Percentiles rank a stretch among this genome's conserved stretches.
These are phyloP conservation scores for Colletotrichum nymphaeae DNA, from an alignment of 2,329 filamentous ascomycete species.

Conservation along the genomic window DNA sequence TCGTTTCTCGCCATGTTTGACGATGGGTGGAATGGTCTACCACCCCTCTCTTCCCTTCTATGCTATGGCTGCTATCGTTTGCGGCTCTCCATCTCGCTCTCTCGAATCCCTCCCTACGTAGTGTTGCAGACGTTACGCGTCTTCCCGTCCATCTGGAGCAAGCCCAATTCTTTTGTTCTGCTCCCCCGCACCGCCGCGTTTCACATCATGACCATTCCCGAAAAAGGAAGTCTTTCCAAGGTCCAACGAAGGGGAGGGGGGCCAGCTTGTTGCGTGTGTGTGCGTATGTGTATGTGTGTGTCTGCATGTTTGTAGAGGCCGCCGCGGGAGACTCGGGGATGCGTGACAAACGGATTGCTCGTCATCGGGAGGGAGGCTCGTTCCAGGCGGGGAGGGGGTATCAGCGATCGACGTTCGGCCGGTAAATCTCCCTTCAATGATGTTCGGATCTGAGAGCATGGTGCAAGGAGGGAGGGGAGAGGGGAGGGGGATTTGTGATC, in stretches of 20 bases:
- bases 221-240: constrained; percentile 3
- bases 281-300: too few relatives aligned
- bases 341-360: constrained; percentile 7
- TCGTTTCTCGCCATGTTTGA: not conserved
- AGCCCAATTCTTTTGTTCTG: not conserved
- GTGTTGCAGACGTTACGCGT: constrained; percentile 22
- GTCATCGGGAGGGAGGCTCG: not conserved
- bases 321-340: not conserved
- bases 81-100: not conserved
- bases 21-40: not conserved
- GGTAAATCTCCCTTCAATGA: not conserved
- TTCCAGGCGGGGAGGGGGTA: not conserved
- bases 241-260: not conserved
- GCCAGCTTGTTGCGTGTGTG: too few relatives aligned
- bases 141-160: constrained; percentile 6
- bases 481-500: not conserved
- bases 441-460: not conserved
- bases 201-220: constrained; percentile 14
- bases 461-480: not conserved
- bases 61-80: too few relatives aligned
- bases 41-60: not conserved
- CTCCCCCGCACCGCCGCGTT: constrained; percentile 26
- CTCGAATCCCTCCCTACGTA: not conserved
- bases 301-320: not conserved
- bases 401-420: not conserved